Base-by-base conservation (phyloP, 139 green algal species). In the Micractinium conductrix region DNA sequence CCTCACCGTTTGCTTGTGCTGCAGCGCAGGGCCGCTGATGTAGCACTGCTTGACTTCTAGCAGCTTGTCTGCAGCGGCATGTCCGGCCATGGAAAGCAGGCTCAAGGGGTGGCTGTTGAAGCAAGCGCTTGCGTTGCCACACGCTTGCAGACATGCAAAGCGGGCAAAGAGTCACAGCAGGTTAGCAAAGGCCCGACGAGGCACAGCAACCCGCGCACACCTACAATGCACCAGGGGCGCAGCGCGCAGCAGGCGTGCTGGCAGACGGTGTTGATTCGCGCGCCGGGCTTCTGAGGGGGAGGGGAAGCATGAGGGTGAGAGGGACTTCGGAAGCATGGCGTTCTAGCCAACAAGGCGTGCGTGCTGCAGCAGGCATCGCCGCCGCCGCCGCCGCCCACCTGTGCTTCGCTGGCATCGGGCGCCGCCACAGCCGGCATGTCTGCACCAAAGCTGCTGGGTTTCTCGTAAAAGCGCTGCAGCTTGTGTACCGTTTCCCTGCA, bases 161-260 rank as follows among this genome's bases (percentile, higher is more conserved):
- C n/a, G n/a, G n/a, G n/a, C n/a, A n/a, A n/a, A n/a, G n/a, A n/a
- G n/a, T n/a, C n/a, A n/a, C n/a, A n/a, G n/a, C n/a, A n/a, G n/a
- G n/a, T n/a, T n/a, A n/a, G n/a, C n/a, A n/a, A n/a, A n/a, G n/a
- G n/a, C n/a, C n/a, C n/a, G n/a, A n/a, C n/a, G n/a, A n/a, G n/a
- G n/a, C n/a, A n/a, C n/a, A n/a, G n/a, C n/a, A n/a, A n/a, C n/a
- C 26, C 35, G 16, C 70, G 19, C 60, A 12, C 10, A 88, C 91
- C 74, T 92, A 92, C 67, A 92, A 95, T 78, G 85, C 92, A 95
- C 48, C 90, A 91, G 4, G 68, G 62, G 60, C 87, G 84, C 17
- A 43, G 44, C 22, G 45, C 44, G 80, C 92, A 95, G 22, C 82
- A 88, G 4, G 40, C 50, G 78, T 95, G 92, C 1, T 9, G 28